Evolutionary conservation across 495 filamentous ascomycete genomes (phyloP).

Genomic region (Peziza echinospora): DNA sequence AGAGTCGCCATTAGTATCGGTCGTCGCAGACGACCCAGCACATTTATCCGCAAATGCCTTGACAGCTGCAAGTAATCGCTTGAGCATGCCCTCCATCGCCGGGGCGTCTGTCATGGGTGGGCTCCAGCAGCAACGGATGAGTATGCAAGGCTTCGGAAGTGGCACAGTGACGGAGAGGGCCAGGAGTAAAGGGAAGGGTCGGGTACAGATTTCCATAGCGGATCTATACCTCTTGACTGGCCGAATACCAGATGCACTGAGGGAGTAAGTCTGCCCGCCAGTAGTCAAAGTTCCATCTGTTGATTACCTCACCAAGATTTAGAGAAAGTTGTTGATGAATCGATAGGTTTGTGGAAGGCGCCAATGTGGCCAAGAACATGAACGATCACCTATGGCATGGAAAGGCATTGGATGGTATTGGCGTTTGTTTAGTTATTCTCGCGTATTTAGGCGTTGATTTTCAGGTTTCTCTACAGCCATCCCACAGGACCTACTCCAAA

Average conservation of each 20-base stretch:
- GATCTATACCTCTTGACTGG: constrained; percentile 74
- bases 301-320: background rate
- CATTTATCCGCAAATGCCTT: background rate
- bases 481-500: background rate
- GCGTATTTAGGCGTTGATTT: constrained; percentile 76
- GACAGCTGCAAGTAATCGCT: constrained; percentile 28
- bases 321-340: constrained; percentile 6
- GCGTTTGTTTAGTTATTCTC: constrained; percentile 62
- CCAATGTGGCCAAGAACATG: constrained; percentile 48
- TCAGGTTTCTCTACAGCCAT: constrained; percentile 29
- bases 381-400: constrained; percentile 94
- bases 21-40: background rate
- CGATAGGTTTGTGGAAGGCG: constrained; percentile 43
- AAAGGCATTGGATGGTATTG: constrained; percentile 73
- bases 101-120: constrained; percentile 27
- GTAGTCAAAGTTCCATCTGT: background rate
- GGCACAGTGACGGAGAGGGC: constrained; percentile 49
- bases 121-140: constrained; percentile 51
- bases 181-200: constrained; percentile 62
- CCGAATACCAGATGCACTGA: constrained; percentile 71
- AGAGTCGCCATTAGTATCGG: constrained; percentile 37
- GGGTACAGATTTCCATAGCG: constrained; percentile 60
- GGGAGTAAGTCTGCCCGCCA: constrained; percentile 27
- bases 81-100: constrained; percentile 56
- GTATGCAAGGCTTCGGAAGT: constrained; percentile 66